Evolutionary conservation across 169 alveolate genomes (phyloP).

Genomic region (Eimeria mitis): DNA sequence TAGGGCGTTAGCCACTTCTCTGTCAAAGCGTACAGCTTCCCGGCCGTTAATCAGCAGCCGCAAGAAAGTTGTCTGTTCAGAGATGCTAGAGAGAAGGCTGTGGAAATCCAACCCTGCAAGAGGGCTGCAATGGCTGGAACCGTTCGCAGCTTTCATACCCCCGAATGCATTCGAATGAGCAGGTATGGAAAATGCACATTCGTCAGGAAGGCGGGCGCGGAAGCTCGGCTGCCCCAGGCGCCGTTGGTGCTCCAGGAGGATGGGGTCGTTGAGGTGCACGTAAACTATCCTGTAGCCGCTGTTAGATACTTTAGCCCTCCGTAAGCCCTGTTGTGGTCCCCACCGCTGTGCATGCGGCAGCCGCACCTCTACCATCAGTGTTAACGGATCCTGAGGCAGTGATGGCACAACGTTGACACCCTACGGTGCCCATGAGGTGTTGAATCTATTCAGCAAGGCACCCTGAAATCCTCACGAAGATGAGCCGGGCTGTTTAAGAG

Average conservation of each 20-base stretch:
- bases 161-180: not conserved
- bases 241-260: constrained; percentile 45
- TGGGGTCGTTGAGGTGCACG: constrained; percentile 63
- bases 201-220: not conserved
- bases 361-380: constrained; percentile 46
- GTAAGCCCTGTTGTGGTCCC: constrained; percentile 66
- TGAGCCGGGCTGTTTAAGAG: not conserved
- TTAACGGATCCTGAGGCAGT: constrained; percentile 33
- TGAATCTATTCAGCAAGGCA: not conserved
- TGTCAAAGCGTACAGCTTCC: constrained; percentile 67
- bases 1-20: constrained; percentile 61
- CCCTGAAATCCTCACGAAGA: not conserved
- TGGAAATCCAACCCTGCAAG: constrained; percentile 59
- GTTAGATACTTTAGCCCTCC: constrained; percentile 36
- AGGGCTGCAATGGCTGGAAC: constrained; percentile 28
- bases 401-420: not conserved
- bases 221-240: constrained; percentile 41
- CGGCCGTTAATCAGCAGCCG: constrained; percentile 63
- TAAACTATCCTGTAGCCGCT: constrained; percentile 69
- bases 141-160: not conserved
- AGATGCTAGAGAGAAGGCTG: constrained; percentile 42
- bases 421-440: not conserved
- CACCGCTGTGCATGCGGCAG: constrained; percentile 9
- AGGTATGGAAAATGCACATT: not conserved
- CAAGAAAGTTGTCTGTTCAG: constrained; percentile 73